Evolutionary conservation across 768 basidiomycete genomes (phyloP).

Genomic region (Podaxis carcinomalis): DNA sequence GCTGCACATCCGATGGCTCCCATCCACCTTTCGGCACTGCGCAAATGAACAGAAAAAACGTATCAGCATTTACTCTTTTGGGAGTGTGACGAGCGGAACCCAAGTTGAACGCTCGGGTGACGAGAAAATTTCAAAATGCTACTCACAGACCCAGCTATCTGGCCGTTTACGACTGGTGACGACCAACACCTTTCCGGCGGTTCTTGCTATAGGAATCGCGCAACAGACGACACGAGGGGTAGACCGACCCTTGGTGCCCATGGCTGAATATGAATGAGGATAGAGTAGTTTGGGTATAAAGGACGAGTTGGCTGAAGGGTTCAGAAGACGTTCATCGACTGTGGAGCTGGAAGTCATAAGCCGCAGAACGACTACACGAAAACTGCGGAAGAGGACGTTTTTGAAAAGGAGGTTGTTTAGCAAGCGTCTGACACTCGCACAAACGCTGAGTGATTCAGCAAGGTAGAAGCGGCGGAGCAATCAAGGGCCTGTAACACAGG

Average conservation of each 20-base stretch:
- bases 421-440: not conserved
- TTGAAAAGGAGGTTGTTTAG: not conserved
- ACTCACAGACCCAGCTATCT: slow-evolving; percentile 88
- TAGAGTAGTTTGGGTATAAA: slow-evolving; percentile 14
- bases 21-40: slow-evolving; percentile 92
- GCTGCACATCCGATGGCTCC: slow-evolving; percentile 74
- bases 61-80: slow-evolving; percentile 12
- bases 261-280: slow-evolving; percentile 21
- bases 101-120: slow-evolving; percentile 4
- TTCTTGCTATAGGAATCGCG: slow-evolving; percentile 77
- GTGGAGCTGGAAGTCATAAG: slow-evolving; percentile 17
- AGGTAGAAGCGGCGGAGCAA: not conserved
- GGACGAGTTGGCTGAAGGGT: slow-evolving; percentile 15
- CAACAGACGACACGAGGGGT: slow-evolving; percentile 87
- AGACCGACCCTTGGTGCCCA: slow-evolving; percentile 71
- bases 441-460: not conserved
- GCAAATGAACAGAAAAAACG: not conserved
- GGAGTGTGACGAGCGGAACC: slow-evolving; percentile 1
- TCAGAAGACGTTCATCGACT: slow-evolving; percentile 27
- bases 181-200: slow-evolving; percentile 74
- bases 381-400: slow-evolving; percentile 13
- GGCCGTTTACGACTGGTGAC: slow-evolving; percentile 82
- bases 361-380: slow-evolving; percentile 18
- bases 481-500: not conserved
- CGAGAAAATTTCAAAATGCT: slow-evolving; percentile 12